Evolutionary conservation across 352 stramenopile species (phyloP), one percentile per base, ranked within the genome.

Genomic region (Phytophthora meadii): DNA sequence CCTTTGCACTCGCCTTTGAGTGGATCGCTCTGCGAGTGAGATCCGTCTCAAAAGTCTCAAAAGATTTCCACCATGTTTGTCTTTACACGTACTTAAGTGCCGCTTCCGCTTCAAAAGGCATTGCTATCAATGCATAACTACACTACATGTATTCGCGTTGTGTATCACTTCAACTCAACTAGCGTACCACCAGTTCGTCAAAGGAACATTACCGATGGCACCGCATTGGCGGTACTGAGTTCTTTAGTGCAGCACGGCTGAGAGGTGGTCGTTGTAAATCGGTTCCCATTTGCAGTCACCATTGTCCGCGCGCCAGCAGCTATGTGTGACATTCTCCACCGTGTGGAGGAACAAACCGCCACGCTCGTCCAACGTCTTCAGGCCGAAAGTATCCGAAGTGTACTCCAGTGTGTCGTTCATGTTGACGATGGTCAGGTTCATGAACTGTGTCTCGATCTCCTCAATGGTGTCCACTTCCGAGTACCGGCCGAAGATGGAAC

Each of bases 181-280:
- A 19, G 7, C 1, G 15, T 52, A 40, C 6, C 15, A 39, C 45
- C 24, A 15, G 36, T 41, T 41, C 36, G 36, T 41, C 10, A 41
- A 11, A 41, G 12, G 36, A 8, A 41, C 19, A 19, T 19, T 19
- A 19, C 19, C 19, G 19, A 12, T 17, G 36, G 37, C 37, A 42
- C 37, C 37, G 37, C 37, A 42, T 19, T 22, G n/a, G 30, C 8
- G 30, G 30, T 36, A 36, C 30, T 11, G 8, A 19, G 15, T 42
- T 5, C 12, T 42, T 53, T 61, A 68, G 32, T 61, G 59, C 46
- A 75, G 42, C 12, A 47, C 51, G 5, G 74, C 48, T 39, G 75
- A 77, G 6, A 88, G 41, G 46, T 75, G 25, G 41, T 78, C 60
- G 48, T 84, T 71, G 49, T 79, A 86, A 14, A 86, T 50, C 2